A percentile compares a stretch with the other conserved stretches of the same genome.
These are phyloP conservation scores for Zea mays DNA, from an alignment of 176 grass and related monocot species.

Conservation along the genomic window Zm-B73-REFERENCE-NAM-5.0 NC_050101.1:12716001-12716500, in stretches of 20 bases:
- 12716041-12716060: not conserved
- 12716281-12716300: not conserved
- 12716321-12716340: constrained; percentile 15
- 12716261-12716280: not conserved
- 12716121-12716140: constrained; percentile 17
- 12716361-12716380: constrained; percentile 52
- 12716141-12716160: not conserved
- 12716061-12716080: not conserved
- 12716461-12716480: constrained; percentile 18
- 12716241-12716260: not conserved
- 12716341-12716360: constrained; percentile 7
- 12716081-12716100: not conserved
- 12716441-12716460: constrained; percentile 39
- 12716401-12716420: constrained; percentile 87
- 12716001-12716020: constrained; percentile 41
- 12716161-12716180: not conserved
- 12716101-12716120: not conserved
- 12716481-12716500: not conserved
- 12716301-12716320: constrained; percentile 19
- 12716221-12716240: constrained; percentile 6
- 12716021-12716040: constrained; percentile 19
- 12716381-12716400: constrained; percentile 77
- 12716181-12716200: not conserved
- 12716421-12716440: constrained; percentile 74
- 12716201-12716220: not conserved